Evolutionary conservation across 2,329 filamentous ascomycete genomes (phyloP).

Genomic region (Penicillium oxalicum): DNA sequence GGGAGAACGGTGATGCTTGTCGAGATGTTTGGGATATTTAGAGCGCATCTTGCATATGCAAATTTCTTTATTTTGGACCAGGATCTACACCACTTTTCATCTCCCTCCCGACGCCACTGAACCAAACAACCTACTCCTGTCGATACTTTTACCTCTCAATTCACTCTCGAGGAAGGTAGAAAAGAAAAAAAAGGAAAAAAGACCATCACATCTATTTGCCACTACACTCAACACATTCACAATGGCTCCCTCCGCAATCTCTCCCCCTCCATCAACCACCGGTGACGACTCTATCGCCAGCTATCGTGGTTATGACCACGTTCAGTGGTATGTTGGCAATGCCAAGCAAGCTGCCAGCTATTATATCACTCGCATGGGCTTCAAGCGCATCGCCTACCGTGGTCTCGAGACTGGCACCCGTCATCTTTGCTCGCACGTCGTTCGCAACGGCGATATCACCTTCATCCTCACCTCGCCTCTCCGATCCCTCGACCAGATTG

Average conservation of each 20-base stretch:
- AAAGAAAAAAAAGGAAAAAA: no score
- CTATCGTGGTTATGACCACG: conserved; percentile 80
- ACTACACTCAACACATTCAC: conserved; percentile 1
- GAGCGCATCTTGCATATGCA: not conserved
- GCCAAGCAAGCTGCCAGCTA: conserved; percentile 90
- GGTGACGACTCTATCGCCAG: conserved; percentile 26
- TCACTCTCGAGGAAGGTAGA: no score
- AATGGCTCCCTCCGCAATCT: conserved; percentile 31
- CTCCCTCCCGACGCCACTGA: not conserved
- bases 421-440: conserved; percentile 73
- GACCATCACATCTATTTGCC: not conserved
- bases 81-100: not conserved
- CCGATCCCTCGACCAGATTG: conserved; percentile 59
- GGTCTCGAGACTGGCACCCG: conserved; percentile 85
- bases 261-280: conserved; percentile 18
- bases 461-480: conserved; percentile 41
- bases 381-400: conserved; percentile 72
- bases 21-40: conserved; percentile 1
- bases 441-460: conserved; percentile 39
- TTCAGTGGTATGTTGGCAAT: conserved; percentile 95
- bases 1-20: not conserved
- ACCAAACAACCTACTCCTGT: no score
- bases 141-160: no score
- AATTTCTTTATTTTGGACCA: not conserved
- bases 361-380: conserved; percentile 83